Percentiles rank a stretch among this genome's conserved stretches.
Evolutionary conservation across 2,329 filamentous ascomycete genomes (phyloP).

Genomic region (Fusarium pilosicola): DNA sequence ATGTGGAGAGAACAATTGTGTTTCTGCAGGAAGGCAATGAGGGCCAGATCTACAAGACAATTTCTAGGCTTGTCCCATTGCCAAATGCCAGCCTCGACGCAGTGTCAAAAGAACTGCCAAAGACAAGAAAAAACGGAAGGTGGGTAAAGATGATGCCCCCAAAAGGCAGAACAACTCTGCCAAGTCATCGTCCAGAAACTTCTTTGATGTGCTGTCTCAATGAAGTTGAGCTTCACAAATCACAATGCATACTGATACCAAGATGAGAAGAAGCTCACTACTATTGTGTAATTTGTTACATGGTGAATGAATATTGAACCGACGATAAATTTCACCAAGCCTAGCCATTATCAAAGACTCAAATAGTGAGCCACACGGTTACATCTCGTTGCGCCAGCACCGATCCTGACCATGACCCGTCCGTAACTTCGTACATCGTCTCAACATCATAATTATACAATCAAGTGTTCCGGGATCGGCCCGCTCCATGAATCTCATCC

Average conservation of each 20-base stretch:
- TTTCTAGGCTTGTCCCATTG: constrained; percentile 37
- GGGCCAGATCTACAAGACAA: constrained; percentile 1
- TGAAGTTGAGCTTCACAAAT: constrained; percentile 7
- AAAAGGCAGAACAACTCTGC: neutral
- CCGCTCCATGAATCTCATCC: constrained; percentile 49
- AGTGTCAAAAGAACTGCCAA: neutral
- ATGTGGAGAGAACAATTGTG: constrained; percentile 24
- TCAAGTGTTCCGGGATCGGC: constrained; percentile 9
- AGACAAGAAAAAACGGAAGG: constrained; percentile 27
- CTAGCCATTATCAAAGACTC: neutral
- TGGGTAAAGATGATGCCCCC: constrained; percentile 2
- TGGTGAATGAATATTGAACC: neutral
- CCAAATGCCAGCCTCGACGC: neutral
- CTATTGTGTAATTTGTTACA: neutral
- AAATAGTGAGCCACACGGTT: neutral
- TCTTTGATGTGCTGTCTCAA: constrained; percentile 41
- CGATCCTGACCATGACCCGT: neutral
- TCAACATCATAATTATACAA: constrained; percentile 20
- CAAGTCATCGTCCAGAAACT: constrained; percentile 30
- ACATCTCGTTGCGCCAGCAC: constrained; percentile 16
- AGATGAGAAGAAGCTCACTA: neutral
- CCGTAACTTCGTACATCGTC: constrained; percentile 17
- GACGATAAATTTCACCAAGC: neutral
- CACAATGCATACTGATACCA: neutral
- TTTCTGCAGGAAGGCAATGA: constrained; percentile 34